A percentile compares a stretch with the other conserved stretches of the same genome.
Conservation (phyloP, 192 early-diverging fungal genomes). For the Entomortierella beljakovae region DNA sequence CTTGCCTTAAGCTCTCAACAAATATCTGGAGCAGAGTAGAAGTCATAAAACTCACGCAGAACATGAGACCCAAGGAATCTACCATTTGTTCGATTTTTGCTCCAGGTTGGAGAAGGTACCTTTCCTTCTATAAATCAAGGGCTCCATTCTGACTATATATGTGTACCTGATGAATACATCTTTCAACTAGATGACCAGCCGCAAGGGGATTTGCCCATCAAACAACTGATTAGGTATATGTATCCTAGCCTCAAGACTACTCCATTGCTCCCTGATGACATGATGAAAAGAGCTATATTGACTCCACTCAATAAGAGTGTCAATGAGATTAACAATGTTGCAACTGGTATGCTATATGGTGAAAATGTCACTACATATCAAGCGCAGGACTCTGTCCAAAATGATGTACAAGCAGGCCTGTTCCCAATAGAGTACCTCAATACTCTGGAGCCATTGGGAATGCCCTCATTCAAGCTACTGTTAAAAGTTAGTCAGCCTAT, state of each 20-base stretch:
- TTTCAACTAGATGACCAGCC: not conserved
- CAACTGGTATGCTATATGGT: too few relatives aligned
- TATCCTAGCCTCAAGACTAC: slow-evolving; percentile 14
- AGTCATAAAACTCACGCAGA: slow-evolving; percentile 11
- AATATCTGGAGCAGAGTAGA: slow-evolving; percentile 24
- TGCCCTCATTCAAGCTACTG: slow-evolving; percentile 3
- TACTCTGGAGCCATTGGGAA: not conserved
- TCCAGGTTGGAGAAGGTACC: slow-evolving; percentile 16
- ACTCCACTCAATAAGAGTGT: too few relatives aligned
- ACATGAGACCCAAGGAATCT: slow-evolving; percentile 24
- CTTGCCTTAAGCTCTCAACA: slow-evolving; percentile 20
- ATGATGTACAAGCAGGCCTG: too few relatives aligned
- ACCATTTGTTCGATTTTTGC: slow-evolving; percentile 14
- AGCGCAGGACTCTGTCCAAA: too few relatives aligned
- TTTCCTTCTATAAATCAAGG: slow-evolving; percentile 11
- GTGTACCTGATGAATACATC: slow-evolving; percentile 8
- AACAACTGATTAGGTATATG: slow-evolving; percentile 11
- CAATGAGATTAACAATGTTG: too few relatives aligned
- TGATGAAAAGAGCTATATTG: too few relatives aligned
- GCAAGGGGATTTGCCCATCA: not conserved
- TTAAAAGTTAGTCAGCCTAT: slow-evolving; percentile 22
- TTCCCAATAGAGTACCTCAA: not conserved
- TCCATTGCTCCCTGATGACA: too few relatives aligned
- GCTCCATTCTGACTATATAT: not conserved
- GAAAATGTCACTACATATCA: too few relatives aligned